A percentile compares a stretch with the other conserved stretches of the same genome.
Evolutionary conservation across 305 asterid species (phyloP).

Genomic region (Fraxinus sp.): DNA sequence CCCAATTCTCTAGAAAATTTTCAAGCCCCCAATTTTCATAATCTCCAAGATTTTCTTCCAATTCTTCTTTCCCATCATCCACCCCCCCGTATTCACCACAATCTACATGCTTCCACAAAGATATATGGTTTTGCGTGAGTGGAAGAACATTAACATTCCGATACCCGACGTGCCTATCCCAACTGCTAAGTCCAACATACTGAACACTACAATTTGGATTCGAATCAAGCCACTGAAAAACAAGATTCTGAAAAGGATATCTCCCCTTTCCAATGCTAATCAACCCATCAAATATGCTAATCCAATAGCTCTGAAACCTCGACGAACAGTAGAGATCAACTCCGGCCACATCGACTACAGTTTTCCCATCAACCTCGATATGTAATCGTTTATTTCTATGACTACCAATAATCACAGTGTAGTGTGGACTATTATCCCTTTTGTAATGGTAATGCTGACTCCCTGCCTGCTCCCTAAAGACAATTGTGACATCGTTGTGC

Average conservation of each 20-base stretch:
- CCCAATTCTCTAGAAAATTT: constrained; percentile 81
- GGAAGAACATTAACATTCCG: constrained; percentile 86
- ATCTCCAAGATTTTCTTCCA: constrained; percentile 51
- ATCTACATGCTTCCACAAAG: constrained; percentile 86
- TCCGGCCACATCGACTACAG: constrained; percentile 84
- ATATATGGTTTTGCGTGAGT: constrained; percentile 67
- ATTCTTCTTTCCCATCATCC: constrained; percentile 62
- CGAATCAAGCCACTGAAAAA: constrained; percentile 89
- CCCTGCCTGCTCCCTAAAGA: constrained; percentile 85
- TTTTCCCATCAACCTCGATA: constrained; percentile 79
- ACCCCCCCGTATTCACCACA: constrained; percentile 44
- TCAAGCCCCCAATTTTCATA: constrained; percentile 81
- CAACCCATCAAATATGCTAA: constrained; percentile 79
- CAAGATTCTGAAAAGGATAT: constrained; percentile 92
- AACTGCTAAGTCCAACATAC: constrained; percentile 96
- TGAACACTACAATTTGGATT: constrained; percentile 81
- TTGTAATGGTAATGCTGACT: constrained; percentile 97
- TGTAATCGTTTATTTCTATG: constrained; percentile 78
- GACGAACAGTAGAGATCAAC: constrained; percentile 82
- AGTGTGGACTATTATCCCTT: constrained; percentile 84
- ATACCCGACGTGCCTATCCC: constrained; percentile 96
- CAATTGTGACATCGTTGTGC: constrained; percentile 85
- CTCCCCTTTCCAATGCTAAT: constrained; percentile 95
- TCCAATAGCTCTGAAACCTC: constrained; percentile 91
- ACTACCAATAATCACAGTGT: constrained; percentile 93